Evolutionary conservation across 116 monocot species (phyloP).

Genomic region (Papilionanthe hybrid): DNA sequence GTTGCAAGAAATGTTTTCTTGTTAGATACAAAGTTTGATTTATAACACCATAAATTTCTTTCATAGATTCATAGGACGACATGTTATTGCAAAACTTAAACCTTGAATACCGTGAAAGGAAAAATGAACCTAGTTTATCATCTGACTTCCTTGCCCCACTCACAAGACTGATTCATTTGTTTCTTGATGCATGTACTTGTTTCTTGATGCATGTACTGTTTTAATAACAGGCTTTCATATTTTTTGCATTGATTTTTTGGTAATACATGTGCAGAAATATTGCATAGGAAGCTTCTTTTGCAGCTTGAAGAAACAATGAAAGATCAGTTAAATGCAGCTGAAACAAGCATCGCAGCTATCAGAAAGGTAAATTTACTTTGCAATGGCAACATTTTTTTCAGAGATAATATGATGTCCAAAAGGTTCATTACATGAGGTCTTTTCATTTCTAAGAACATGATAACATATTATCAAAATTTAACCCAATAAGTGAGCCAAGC

Average conservation of each 20-base stretch:
- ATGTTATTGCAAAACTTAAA: no score
- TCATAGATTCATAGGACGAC: no score
- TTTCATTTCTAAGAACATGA: no score
- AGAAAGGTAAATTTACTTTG: slow-evolving; percentile 32
- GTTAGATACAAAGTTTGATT: no score
- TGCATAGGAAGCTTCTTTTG: slow-evolving; percentile 63
- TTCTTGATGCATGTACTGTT: neutral
- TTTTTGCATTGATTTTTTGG: neutral
- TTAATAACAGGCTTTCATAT: neutral
- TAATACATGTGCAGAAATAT: slow-evolving; percentile 37
- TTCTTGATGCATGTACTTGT: no score
- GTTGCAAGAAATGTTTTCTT: no score
- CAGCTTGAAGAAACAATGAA: slow-evolving; percentile 52
- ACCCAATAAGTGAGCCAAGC: neutral
- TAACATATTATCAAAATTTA: neutral
- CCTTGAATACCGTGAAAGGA: no score
- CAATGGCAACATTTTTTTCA: no score
- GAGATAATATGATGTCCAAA: neutral
- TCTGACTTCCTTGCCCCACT: no score
- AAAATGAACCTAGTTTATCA: no score
- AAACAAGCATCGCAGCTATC: slow-evolving; percentile 43
- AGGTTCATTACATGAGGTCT: neutral
- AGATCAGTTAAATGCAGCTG: slow-evolving; percentile 57
- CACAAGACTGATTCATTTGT: no score
- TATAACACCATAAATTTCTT: no score